Percentiles rank a stretch among this genome's conserved stretches.
These are phyloP conservation scores for Trypanosoma mega DNA, from an alignment of 208 protist species.

Conservation along the genomic window DNA sequence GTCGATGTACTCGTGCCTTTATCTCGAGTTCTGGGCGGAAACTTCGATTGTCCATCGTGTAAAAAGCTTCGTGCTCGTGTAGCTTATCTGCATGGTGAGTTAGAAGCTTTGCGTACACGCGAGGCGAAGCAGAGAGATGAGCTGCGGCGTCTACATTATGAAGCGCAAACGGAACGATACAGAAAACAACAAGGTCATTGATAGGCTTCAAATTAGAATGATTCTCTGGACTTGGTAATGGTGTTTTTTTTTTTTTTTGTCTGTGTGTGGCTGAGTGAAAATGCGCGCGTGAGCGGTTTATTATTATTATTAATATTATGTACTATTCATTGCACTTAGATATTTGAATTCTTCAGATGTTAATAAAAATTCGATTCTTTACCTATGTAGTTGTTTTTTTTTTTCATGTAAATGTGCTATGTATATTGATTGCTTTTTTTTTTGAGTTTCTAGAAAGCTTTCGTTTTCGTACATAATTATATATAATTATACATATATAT, in stretches of 20 bases:
- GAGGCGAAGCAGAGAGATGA: constrained; percentile 12
- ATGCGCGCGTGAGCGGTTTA: background rate
- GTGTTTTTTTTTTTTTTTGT: too few species aligned
- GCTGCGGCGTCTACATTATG: background rate
- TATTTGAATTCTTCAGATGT: background rate
- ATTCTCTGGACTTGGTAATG: too few species aligned
- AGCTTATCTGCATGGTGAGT: constrained; percentile 11
- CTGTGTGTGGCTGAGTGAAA: too few species aligned
- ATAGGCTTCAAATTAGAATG: too few species aligned
- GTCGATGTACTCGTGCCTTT: constrained; percentile 23
- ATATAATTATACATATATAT: background rate
- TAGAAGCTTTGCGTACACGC: constrained; percentile 2
- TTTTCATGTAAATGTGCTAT: background rate
- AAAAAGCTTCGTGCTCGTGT: constrained; percentile 11
- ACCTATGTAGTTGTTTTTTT: background rate
- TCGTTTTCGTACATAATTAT: background rate
- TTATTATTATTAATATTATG: background rate
- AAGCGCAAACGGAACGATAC: too few species aligned
- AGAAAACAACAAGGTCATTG: background rate
- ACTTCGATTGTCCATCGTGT: constrained; percentile 13
- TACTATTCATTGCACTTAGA: background rate
- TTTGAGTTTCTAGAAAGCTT: background rate
- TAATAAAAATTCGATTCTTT: background rate
- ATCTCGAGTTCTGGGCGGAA: constrained; percentile 15
- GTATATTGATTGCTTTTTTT: background rate